Evolutionary conservation across 1,284 basidiomycete species (phyloP), one percentile per base, ranked within the genome.

Genomic region (Cutaneotrichosporon mucoides): DNA sequence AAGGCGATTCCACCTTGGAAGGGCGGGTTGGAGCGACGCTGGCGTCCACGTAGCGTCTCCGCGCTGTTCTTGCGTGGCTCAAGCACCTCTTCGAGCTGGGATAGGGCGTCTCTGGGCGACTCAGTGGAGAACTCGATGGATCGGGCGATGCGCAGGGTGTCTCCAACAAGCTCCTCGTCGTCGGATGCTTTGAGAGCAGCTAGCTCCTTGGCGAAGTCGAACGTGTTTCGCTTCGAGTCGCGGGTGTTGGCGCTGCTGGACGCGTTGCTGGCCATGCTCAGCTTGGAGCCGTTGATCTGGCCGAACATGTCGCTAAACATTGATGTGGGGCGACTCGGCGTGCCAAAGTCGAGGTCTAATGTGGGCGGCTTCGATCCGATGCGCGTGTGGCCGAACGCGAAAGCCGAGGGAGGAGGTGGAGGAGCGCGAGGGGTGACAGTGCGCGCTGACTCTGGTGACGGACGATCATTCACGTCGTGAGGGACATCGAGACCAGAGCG

Each of bases 1-100:
- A 75, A 75, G 5, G 70, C 71, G 9, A 68, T 38, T 48, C 68
- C 63, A 34, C 74, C 74, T 44, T 63, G 64, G 64, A 76, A 76
- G 1, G 73, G 71, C 4, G 45, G 43, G 11, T 40, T 40, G 12
- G 37, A 48, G 8, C 40, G 49, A 7, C 49, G 49, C 7, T 41
- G 5, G 44, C 12, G 11, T 5, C 47, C 46, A 34, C 11, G n/a
- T 7, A 15, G 8, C 34, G 16, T 40, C 9, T 33, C 42, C 24
- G 12, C 12, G 15, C 36, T 47, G 45, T 7, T 24, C 58, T 43
- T 48, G 40, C 43, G 50, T n/a, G 55, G 40, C 24, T 40, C 38
- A 43, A 57, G 48, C 15, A 54, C 38, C 43, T 57, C 53, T 13
- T 56, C 46, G 11, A 53, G 59, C 9, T 55, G 62, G 10, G 58